Base-by-base conservation (phyloP, 768 basidiomycete species). In the Podaxis rugospora region DNA sequence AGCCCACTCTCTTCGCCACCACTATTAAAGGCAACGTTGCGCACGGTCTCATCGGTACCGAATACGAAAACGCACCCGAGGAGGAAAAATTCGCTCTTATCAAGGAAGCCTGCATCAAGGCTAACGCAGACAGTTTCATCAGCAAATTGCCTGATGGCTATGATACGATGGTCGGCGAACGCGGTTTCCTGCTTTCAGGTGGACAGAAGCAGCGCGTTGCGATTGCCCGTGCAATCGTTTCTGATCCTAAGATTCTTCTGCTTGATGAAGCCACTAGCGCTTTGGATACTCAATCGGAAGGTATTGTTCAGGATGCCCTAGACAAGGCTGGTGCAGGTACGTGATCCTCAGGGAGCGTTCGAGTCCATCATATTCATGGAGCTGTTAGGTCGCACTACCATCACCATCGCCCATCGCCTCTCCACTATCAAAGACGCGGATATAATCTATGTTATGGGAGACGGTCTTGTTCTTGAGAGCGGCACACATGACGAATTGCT, bases 71-170 rank as follows among this genome's bases (percentile, higher is more conserved):
- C 63, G 79, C 81, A 0, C 76, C 86, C 0, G 85, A 87, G 16
- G 91, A 90, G 58, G 87, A 92, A 67, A 89, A 92, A 72, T 82
- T 89, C 59, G 79, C 78, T 39, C 72, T 94, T 18, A 83, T 95
- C 75, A 89, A 90, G 74, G 86, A 92, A 54, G 93, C 93, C 1
- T 93, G 90, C 65, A 75, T 93, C 74, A 93, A 93, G 70, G 87
- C 93, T 2, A 95, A 95, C 66, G 93, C 92, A 0, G 89, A 95
- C 65, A 88, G 87, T n/a, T 95, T 95, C 71, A 87, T 95, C 64
- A 78, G 76, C 61, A 91, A 91, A 67, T 75, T 95, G 3, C 92
- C 93, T 0, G 71, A 85, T 16, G 91, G 91, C 1, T 95, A 95
- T 67, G 88, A 93, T 40, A 95, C 93, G 9, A 78, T 92, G 78